Base-by-base conservation (phyloP, 2,329 filamentous ascomycete species). In the Colletotrichum tanaceti region DNA sequence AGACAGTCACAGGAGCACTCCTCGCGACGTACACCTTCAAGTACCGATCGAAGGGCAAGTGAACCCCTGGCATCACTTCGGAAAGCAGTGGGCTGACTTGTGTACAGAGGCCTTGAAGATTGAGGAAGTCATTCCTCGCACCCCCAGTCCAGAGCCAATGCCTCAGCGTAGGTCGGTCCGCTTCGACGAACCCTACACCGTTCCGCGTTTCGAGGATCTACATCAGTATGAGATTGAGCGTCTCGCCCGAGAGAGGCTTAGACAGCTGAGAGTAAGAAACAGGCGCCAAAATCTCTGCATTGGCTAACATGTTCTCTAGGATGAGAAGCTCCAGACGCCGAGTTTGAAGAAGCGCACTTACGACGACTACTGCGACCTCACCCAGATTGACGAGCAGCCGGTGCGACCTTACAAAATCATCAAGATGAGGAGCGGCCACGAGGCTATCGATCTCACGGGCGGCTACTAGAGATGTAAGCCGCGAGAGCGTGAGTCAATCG, bases 31-130 rank as follows among this genome's bases (percentile, higher is more conserved):
- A 78, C 28, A 71, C 44, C 24, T 77, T 80, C 65, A 70, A 75
- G 7, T 80, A 80, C 50, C 72, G 77, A 38, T 79, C 78, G 4
- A 73, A 69, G 70, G 75, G 72, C 72, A 58, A n/a, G 24, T 32
- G 18, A 1, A 5, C 46, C 1, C 10, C 14, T 14, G 6, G 16
- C 5, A 53, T 11, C 69, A 43, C 14, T 57, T 10, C 5, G 7
- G 9, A 2, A 11, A 10, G 32, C 16, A 13, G 1, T 10, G 3
- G 4, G n/a, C 55, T 65, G 2, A 62, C 5, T 4, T 1, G 1
- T 2, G 7, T 16, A 11, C 38, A 80, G 77, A 75, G 9, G 76
- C 75, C 3, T 72, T 80, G 1, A 75, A 75, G 58, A 70, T 74
- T 1, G 74, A 78, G 54, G 52, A 76, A 28, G 73, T 80, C 39